phyloP scores from a whole-genome alignment of 305 asterid species.

The Solanum hybrid region DNA sequence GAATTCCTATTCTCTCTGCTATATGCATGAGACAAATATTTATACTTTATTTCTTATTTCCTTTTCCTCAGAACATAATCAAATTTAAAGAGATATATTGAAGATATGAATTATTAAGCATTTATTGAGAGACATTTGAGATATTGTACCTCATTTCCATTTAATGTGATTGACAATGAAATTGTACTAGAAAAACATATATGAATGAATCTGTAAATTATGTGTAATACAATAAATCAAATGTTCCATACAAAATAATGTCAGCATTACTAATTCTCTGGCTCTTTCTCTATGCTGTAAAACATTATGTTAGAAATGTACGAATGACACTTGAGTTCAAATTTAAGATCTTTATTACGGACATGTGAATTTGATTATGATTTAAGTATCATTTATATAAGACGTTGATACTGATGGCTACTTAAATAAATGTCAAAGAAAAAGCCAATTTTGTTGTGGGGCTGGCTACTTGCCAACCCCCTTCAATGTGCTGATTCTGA shows the following conservation, averaged over 20 bases:
- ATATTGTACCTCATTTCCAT: neutral
- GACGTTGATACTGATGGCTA: neutral
- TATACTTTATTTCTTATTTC: neutral
- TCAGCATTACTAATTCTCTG: neutral
- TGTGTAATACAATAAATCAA: neutral
- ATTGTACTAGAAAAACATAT: neutral
- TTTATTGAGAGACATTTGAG: neutral
- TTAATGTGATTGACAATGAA: neutral
- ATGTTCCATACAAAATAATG: neutral
- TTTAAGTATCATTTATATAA: neutral
- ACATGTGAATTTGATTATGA: neutral
- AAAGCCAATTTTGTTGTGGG: neutral
- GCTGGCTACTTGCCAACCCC: neutral
- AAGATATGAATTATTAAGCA: neutral
- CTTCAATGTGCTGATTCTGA: slow-evolving; percentile 4
- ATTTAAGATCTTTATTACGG: neutral
- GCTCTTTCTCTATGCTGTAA: neutral
- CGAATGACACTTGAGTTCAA: neutral
- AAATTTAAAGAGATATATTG: neutral
- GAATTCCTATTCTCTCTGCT: neutral
- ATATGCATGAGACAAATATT: neutral
- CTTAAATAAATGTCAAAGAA: neutral
- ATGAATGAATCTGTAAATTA: neutral
- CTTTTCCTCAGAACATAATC: neutral
- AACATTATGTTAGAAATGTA: neutral